These are phyloP conservation scores for Cyberlindnera japonica DNA, from an alignment of 805 yeast genomes.

Conservation along the genomic window DNA sequence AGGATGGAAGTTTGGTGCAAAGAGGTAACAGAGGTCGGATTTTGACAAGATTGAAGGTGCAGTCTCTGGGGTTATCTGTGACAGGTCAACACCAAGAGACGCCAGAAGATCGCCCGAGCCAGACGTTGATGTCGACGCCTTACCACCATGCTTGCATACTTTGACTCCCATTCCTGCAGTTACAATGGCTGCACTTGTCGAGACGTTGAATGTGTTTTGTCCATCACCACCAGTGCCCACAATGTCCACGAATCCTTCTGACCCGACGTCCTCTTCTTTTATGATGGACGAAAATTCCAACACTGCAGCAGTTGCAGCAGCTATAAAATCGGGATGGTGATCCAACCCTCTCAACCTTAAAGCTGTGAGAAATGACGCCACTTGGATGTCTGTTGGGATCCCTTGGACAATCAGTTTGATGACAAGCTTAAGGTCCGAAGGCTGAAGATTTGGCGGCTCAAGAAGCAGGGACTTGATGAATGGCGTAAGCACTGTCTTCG, in stretches of 20 bases:
- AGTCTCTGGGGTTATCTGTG: conserved; percentile 57
- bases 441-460: conserved; percentile 58
- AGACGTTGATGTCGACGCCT: conserved; percentile 87
- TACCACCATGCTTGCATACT: conserved; percentile 95
- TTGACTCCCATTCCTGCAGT: conserved; percentile 83
- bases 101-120: conserved; percentile 91
- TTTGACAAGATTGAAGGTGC: conserved; percentile 56
- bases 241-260: conserved; percentile 67
- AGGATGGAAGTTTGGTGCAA: conserved; percentile 93
- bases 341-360: conserved; percentile 73
- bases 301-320: conserved; percentile 79
- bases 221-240: conserved; percentile 99
- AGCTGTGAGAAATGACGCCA: conserved; percentile 76
- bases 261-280: conserved; percentile 40
- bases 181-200: conserved; percentile 91
- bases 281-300: conserved; percentile 59
- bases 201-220: conserved; percentile 93
- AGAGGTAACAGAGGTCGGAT: conserved; percentile 59
- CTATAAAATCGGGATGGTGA: conserved; percentile 74
- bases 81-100: conserved; percentile 77
- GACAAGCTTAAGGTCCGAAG: conserved; percentile 62
- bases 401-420: conserved; percentile 58
- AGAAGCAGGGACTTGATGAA: conserved; percentile 61
- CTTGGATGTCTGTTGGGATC: conserved; percentile 62
- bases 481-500: conserved; percentile 37